Percentiles rank a stretch among this genome's conserved stretches.
Conservation (phyloP, 768 basidiomycete species). For the Serendipita indica region DNA sequence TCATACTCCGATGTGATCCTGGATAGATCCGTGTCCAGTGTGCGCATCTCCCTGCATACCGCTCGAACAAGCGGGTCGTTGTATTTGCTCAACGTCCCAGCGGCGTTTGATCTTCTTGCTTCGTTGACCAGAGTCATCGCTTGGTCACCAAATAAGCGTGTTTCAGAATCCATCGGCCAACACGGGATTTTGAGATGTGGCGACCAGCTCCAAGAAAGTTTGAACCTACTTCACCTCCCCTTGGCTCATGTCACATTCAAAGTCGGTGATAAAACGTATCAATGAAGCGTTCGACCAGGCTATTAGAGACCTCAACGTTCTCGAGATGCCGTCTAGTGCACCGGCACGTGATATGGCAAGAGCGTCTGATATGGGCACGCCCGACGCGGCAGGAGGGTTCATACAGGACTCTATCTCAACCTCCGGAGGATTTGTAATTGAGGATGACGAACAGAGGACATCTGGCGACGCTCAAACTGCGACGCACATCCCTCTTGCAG, state of each 20-base stretch:
- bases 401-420: not conserved
- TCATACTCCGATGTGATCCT: slow-evolving; percentile 23
- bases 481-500: slow-evolving; percentile 35
- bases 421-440: not conserved
- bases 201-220: too few species aligned
- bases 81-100: slow-evolving; percentile 79
- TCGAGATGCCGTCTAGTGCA: too few species aligned
- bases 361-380: not conserved
- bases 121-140: slow-evolving; percentile 79
- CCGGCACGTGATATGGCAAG: too few species aligned
- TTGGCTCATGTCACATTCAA: too few species aligned
- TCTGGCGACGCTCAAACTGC: slow-evolving; percentile 10
- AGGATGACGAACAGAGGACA: not conserved
- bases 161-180: slow-evolving; percentile 11
- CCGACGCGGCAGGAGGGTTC: not conserved
- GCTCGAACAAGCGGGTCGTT: slow-evolving; percentile 77
- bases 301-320: not conserved
- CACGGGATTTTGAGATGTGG: too few species aligned
- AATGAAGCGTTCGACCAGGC: not conserved
- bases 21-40: slow-evolving; percentile 48
- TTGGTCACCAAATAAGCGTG: slow-evolving; percentile 44
- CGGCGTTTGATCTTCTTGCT: slow-evolving; percentile 68
- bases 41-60: slow-evolving; percentile 81
- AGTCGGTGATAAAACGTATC: not conserved
- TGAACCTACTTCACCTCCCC: too few species aligned